phyloP scores from a whole-genome alignment of 2,329 filamentous ascomycete genomes.

The Sporothrix euskadiensis region DNA sequence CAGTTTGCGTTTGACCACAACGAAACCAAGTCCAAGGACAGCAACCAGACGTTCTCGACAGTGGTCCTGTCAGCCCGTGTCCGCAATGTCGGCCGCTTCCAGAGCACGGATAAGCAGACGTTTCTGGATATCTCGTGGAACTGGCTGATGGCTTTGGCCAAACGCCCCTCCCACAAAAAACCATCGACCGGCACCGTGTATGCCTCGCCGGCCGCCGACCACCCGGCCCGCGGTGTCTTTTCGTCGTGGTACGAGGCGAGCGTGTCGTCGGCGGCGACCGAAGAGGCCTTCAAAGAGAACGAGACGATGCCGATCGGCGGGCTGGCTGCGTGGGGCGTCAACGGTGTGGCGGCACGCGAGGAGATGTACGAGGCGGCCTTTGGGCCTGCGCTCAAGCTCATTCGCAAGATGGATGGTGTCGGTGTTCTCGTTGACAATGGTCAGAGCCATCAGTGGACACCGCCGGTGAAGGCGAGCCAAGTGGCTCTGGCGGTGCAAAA shows the following conservation, averaged over 20 bases:
- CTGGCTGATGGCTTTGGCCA: constrained; percentile 33
- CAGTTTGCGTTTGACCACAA: constrained; percentile 29
- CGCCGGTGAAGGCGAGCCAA: constrained; percentile 16
- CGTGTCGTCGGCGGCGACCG: constrained; percentile 35
- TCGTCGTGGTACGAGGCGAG: constrained; percentile 39
- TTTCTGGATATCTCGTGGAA: constrained; percentile 34
- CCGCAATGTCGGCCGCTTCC: constrained; percentile 30
- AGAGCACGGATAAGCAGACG: constrained; percentile 30
- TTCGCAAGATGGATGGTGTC: constrained; percentile 39
- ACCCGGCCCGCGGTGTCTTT: constrained; percentile 31
- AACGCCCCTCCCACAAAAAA: background rate
- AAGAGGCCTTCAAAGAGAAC: constrained; percentile 36
- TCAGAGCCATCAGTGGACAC: constrained; percentile 25
- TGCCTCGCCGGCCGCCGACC: constrained; percentile 26
- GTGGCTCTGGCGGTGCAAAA: constrained; percentile 2
- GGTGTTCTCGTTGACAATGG: constrained; percentile 36
- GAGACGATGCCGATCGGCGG: constrained; percentile 34
- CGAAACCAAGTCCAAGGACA: background rate
- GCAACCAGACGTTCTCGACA: constrained; percentile 20
- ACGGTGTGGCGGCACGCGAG: constrained; percentile 24
- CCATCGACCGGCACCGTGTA: constrained; percentile 16
- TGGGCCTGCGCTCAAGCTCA: constrained; percentile 36
- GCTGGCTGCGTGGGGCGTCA: constrained; percentile 35
- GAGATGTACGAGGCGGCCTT: constrained; percentile 34
- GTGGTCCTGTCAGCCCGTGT: constrained; percentile 29